Conservation (phyloP, 805 yeast genomes). For the Kodamaea laetipori region DNA sequence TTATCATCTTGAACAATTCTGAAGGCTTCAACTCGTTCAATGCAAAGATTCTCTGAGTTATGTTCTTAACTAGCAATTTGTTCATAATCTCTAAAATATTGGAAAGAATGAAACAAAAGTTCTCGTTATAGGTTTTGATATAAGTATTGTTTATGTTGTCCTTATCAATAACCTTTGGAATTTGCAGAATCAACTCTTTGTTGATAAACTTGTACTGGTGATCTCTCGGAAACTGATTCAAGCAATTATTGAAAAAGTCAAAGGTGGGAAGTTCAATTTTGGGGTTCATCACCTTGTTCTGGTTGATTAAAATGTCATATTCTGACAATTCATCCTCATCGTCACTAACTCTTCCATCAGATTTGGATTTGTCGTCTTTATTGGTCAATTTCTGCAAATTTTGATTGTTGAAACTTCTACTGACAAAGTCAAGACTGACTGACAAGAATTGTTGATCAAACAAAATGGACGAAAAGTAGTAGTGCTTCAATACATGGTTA, state of each 20-base stretch:
- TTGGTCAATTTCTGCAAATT: slow-evolving; percentile 29
- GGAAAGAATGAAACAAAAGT: slow-evolving; percentile 50
- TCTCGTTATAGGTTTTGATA: slow-evolving; percentile 34
- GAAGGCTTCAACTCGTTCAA: slow-evolving; percentile 66
- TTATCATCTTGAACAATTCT: slow-evolving; percentile 55
- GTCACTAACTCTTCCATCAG: slow-evolving; percentile 6
- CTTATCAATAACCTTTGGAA: slow-evolving; percentile 29
- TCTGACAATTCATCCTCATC: slow-evolving; percentile 21
- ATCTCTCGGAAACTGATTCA: slow-evolving; percentile 19
- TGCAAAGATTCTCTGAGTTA: slow-evolving; percentile 68
- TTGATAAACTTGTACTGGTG: slow-evolving; percentile 32
- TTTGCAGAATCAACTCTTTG: slow-evolving; percentile 27
- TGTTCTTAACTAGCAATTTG: slow-evolving; percentile 59
- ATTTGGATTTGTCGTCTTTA: slow-evolving; percentile 12
- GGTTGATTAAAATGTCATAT: slow-evolving; percentile 37
- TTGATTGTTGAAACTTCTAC: slow-evolving; percentile 37
- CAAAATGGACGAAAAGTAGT: slow-evolving; percentile 67
- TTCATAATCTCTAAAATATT: slow-evolving; percentile 59
- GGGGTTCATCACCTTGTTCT: slow-evolving; percentile 45
- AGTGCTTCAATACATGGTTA: slow-evolving; percentile 77
- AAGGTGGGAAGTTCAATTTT: slow-evolving; percentile 31
- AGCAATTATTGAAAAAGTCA: slow-evolving; percentile 43
- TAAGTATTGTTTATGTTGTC: slow-evolving; percentile 29
- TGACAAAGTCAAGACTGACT: slow-evolving; percentile 33
- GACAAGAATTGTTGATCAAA: slow-evolving; percentile 68